A percentile compares a stretch with the other conserved stretches of the same genome.
These are phyloP conservation scores for Schizochytrium sp. DNA, from an alignment of 108 stramenopile species.

Conservation along the genomic window DNA sequence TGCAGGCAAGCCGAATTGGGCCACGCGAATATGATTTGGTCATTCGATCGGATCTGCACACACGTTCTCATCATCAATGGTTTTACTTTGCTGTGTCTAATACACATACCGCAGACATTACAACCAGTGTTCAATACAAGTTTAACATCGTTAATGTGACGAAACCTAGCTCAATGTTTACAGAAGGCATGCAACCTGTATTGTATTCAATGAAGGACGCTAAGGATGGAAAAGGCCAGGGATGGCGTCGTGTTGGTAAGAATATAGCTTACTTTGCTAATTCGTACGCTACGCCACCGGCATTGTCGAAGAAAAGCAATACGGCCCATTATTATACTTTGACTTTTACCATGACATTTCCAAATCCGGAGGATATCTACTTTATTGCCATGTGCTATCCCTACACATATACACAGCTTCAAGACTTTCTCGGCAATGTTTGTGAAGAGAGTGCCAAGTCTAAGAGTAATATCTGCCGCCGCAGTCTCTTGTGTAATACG, in stretches of 20 bases:
- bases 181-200: conserved; percentile 75
- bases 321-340: conserved; percentile 68
- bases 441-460: neutral
- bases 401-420: conserved; percentile 76
- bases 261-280: conserved; percentile 70
- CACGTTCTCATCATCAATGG: conserved; percentile 74
- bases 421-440: conserved; percentile 31
- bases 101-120: conserved; percentile 62
- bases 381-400: conserved; percentile 76
- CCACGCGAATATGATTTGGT: conserved; percentile 74
- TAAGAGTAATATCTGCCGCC: conserved; percentile 26
- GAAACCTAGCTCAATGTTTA: conserved; percentile 72
- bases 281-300: conserved; percentile 35
- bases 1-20: conserved; percentile 64
- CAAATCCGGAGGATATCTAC: conserved; percentile 70
- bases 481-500: conserved; percentile 69
- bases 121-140: conserved; percentile 62
- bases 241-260: conserved; percentile 69
- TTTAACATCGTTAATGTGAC: conserved; percentile 74
- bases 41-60: conserved; percentile 76
- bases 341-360: conserved; percentile 48
- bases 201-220: conserved; percentile 62
- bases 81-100: conserved; percentile 79
- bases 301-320: conserved; percentile 51
- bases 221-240: conserved; percentile 58